Evolutionary conservation across 495 filamentous ascomycete species (phyloP), one percentile per base, ranked within the genome.

Genomic region (Podospora sp.): DNA sequence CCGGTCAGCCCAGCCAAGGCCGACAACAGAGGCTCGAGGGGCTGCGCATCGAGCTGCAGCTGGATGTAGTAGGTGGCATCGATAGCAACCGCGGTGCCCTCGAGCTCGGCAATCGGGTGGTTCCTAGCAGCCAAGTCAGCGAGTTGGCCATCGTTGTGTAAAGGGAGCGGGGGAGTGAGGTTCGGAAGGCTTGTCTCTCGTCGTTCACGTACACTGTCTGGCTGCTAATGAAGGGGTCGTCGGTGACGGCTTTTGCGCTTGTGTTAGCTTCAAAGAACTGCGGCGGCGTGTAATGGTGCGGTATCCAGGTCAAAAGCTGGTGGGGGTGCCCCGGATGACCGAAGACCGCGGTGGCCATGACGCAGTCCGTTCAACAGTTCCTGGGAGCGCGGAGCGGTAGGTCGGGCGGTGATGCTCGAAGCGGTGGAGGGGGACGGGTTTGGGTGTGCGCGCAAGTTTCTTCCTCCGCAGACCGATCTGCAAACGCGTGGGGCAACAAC

Each of bases 1-100:
- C 96, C 92, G 1, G 96, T 94, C 65, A 92, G 85, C 55, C 96
- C 96, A 26, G 94, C 96, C 18, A 98, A 85, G 21, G 96, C 96
- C 56, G 92, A 85, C 27, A 98, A 84, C 21, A 99, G 87, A 24
- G 94, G 92, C 72, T 99, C 96, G 62, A 84, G 85, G 26, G 87
- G 86, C 53, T 83, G 78, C 60, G 87, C 84, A 74, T 86, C 84
- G 72, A 94, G 86, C 62, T 95, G 83, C 9, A 88, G 88, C 70
- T 88, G 83, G 62, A 98, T 86, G 79, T 94, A 99, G 78, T 95
- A 88, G 27, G 91, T 87, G 40, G 93, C 95, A 82, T 99, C 96
- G 69, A 99, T 89, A 69, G 89, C 93, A 69, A 97, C 83, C 25
- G 88, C 83, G 49, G 85, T 83, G 69, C 88, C 91, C 73, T 90